Percentiles rank a stretch among this genome's conserved stretches.
These are phyloP conservation scores for Periconia macrospinosa DNA, from an alignment of 2,329 filamentous ascomycete genomes.

Conservation along the genomic window DNA sequence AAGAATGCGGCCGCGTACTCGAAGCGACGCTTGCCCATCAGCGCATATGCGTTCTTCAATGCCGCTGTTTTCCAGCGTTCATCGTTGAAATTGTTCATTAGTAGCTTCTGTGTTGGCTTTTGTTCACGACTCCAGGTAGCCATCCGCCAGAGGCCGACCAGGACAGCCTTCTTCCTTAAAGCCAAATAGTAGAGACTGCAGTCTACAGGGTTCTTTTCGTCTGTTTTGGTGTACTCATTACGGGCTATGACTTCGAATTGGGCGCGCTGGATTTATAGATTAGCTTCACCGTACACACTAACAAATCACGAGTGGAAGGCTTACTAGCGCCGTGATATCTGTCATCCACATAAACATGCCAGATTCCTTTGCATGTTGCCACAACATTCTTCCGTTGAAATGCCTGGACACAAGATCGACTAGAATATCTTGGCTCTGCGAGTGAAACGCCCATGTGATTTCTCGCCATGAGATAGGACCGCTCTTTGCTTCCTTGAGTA, in stretches of 20 bases:
- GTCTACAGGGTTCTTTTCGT: slow-evolving; percentile 85
- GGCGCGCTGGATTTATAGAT: slow-evolving; percentile 55
- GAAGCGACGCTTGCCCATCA: slow-evolving; percentile 88
- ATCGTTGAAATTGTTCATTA: slow-evolving; percentile 90
- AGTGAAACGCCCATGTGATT: slow-evolving; percentile 84
- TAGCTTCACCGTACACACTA: slow-evolving; percentile 3
- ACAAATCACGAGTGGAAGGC: slow-evolving; percentile 27
- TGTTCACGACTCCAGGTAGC: slow-evolving; percentile 89
- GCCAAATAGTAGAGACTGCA: slow-evolving; percentile 92
- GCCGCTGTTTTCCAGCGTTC: slow-evolving; percentile 86
- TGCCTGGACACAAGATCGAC: slow-evolving; percentile 79
- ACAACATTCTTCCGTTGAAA: slow-evolving; percentile 77
- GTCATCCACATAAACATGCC: slow-evolving; percentile 95
- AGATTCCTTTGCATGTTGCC: slow-evolving; percentile 82
- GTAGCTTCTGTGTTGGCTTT: slow-evolving; percentile 71
- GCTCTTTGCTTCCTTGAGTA: slow-evolving; percentile 65
- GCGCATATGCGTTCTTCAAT: slow-evolving; percentile 92
- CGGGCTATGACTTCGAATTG: slow-evolving; percentile 91
- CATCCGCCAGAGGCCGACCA: slow-evolving; percentile 94
- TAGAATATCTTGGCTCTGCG: slow-evolving; percentile 84
- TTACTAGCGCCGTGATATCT: slow-evolving; percentile 74
- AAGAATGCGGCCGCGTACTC: slow-evolving; percentile 97
- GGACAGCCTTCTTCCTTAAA: slow-evolving; percentile 83
- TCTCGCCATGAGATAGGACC: slow-evolving; percentile 71
- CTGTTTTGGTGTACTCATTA: slow-evolving; percentile 87